Base-by-base conservation (phyloP, 495 filamentous ascomycete species). In the Lasiosphaeriaceae sp. region DNA sequence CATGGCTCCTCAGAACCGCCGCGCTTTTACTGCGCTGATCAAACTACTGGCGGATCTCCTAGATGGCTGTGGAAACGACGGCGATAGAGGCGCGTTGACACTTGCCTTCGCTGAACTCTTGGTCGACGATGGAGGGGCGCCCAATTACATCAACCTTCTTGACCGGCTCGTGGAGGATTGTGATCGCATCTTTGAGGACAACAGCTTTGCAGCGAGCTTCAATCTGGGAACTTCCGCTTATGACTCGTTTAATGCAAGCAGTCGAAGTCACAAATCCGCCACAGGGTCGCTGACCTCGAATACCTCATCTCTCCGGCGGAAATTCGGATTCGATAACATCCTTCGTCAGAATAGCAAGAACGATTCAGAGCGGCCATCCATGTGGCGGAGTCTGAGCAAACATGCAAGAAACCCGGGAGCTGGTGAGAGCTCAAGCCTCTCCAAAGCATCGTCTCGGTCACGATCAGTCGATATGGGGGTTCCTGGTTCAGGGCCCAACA, bases 91-190 rank as follows among this genome's bases (percentile, higher is more conserved):
- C 24, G 89, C 90, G 47, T 71, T 98, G 63, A 97, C 90, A 2
- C 86, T 89, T 24, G 90, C 90, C 14, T 97, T 98, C 73, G 86
- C 92, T 1, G 94, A 97, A 63, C 76, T 96, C 48, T 76, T 98
- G 11, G 86, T 92, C 4, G 80, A 85, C 37, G 85, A 92, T 58
- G 87, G 86, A 11, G 84, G 83, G 59, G 83, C 92, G 9, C 86
- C 89, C 56, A 82, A 92, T 47, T 94, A 92, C 65, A 90, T 98
- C 59, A 92, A 91, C 29, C 77, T 98, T 5, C 75, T 98, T 41
- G 94, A 98, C 75, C 86, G 92, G 47, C 74, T 98, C 17, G 92
- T 97, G 0, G 92, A 96, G 55, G 94, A 97, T 63, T 89, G 87
- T 62, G 92, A 97, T 45, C 83, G 80, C 54, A 83, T 97, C 19